Evolutionary conservation across 2,329 filamentous ascomycete genomes (phyloP).

Genomic region (Epichloe festucae): DNA sequence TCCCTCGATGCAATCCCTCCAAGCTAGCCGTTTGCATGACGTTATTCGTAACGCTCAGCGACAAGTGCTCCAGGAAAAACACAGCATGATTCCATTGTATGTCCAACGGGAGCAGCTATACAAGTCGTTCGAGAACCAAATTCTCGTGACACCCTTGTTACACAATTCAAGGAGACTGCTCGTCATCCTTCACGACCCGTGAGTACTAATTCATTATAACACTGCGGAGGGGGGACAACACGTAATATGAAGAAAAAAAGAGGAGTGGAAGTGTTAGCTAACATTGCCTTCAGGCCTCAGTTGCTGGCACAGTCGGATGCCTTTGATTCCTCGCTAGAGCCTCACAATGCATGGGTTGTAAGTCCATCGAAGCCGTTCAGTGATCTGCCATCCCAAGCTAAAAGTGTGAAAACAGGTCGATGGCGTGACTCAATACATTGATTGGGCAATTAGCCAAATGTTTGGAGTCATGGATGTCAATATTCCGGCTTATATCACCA

Average conservation of each 20-base stretch:
- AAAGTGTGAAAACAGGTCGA: conserved; percentile 51
- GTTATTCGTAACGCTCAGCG: conserved; percentile 68
- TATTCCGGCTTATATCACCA: conserved; percentile 63
- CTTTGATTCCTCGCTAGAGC: conserved; percentile 59
- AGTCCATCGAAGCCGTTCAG: conserved; percentile 20
- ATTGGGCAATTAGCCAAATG: conserved; percentile 64
- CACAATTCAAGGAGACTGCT: conserved; percentile 55
- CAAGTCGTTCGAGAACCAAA: conserved; percentile 73
- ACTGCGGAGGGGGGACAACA: not conserved
- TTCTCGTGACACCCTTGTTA: conserved; percentile 66
- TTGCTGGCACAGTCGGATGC: conserved; percentile 54
- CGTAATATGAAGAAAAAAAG: not conserved
- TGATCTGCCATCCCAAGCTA: not conserved
- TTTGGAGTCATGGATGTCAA: conserved; percentile 89
- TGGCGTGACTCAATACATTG: conserved; percentile 65
- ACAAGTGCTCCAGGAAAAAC: conserved; percentile 54
- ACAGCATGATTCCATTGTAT: conserved; percentile 67
- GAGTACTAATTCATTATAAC: conserved; percentile 24
- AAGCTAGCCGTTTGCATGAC: conserved; percentile 59
- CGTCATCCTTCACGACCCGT: conserved; percentile 85
- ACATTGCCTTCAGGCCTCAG: conserved; percentile 39
- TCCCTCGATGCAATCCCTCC: conserved; percentile 35
- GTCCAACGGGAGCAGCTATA: conserved; percentile 63
- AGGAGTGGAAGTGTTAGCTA: not conserved
- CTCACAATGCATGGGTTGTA: conserved; percentile 84